A percentile compares a stretch with the other conserved stretches of the same genome.
Conservation (phyloP, 108 stramenopile species). For the Cyclotella atomus region DNA sequence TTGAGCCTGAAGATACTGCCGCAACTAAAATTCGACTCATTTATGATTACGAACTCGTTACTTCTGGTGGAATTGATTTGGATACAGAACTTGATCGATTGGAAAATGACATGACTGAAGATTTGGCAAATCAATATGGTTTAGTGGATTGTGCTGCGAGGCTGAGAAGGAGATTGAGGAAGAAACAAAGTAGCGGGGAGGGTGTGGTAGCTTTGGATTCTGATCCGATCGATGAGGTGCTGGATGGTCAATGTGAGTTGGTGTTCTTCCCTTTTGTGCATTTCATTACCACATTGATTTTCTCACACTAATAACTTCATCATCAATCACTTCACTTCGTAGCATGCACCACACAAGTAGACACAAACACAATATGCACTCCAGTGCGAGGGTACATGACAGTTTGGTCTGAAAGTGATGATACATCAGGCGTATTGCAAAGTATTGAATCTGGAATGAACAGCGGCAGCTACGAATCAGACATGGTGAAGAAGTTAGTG, state of each 20-base stretch:
- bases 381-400: slow-evolving; percentile 12
- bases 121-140: slow-evolving; percentile 9
- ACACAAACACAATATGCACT: neutral
- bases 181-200: neutral
- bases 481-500: neutral
- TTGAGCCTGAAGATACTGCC: neutral
- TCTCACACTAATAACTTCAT: neutral
- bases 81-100: neutral
- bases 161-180: neutral
- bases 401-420: slow-evolving; percentile 6
- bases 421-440: neutral
- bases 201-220: slow-evolving; percentile 7
- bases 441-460: slow-evolving; percentile 9
- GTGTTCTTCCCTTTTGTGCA: neutral
- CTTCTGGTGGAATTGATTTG: neutral
- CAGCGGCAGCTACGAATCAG: neutral
- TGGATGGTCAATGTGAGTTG: slow-evolving; percentile 12
- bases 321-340: neutral
- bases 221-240: slow-evolving; percentile 1
- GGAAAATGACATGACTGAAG: slow-evolving; percentile 1
- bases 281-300: neutral
- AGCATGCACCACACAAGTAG: neutral
- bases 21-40: neutral
- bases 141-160: slow-evolving; percentile 9
- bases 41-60: slow-evolving; percentile 10